These are phyloP conservation scores for Coemansia sp. DNA, from an alignment of 192 early-diverging fungal genomes.

Conservation along the genomic window DNA sequence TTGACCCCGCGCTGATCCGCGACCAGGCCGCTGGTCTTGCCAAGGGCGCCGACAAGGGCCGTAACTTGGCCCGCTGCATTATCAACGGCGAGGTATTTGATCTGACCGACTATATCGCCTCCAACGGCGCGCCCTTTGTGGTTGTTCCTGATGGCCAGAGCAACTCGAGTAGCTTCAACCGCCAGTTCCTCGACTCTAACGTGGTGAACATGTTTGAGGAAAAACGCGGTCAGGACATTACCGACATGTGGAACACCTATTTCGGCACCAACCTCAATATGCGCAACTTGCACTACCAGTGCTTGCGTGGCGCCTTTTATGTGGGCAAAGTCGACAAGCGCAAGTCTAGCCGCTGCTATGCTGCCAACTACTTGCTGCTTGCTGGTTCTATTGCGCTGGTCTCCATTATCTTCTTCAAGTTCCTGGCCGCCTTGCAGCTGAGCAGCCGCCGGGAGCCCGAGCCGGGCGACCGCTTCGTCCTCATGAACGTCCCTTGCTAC, in stretches of 20 bases:
- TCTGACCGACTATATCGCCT: constrained; percentile 63
- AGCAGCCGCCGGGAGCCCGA: constrained; percentile 72
- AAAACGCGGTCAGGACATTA: constrained; percentile 65
- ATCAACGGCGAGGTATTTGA: constrained; percentile 72
- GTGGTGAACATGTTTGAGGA: constrained; percentile 65
- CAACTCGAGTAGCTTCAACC: constrained; percentile 37
- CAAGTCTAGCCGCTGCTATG: constrained; percentile 71
- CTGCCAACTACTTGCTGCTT: constrained; percentile 82
- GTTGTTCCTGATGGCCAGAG: constrained; percentile 48
- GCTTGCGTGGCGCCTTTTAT: constrained; percentile 83
- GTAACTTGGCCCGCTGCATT: constrained; percentile 58
- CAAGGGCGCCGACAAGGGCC: constrained; percentile 55
- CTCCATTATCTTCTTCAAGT: constrained; percentile 86
- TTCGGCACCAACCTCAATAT: constrained; percentile 48
- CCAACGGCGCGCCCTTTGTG: constrained; percentile 42
- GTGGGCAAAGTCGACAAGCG: constrained; percentile 83
- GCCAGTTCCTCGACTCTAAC: constrained; percentile 58
- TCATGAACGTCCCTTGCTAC: constrained; percentile 88
- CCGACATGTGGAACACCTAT: constrained; percentile 57
- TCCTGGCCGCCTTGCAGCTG: constrained; percentile 88
- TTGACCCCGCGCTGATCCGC: constrained; percentile 50
- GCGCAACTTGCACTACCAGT: constrained; percentile 58
- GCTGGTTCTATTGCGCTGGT: constrained; percentile 79
- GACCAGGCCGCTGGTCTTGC: constrained; percentile 49
- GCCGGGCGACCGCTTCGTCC: constrained; percentile 67